Evolutionary conservation across 2,329 filamentous ascomycete species (phyloP), one percentile per base, ranked within the genome.

Genomic region (Penicillium sp.): DNA sequence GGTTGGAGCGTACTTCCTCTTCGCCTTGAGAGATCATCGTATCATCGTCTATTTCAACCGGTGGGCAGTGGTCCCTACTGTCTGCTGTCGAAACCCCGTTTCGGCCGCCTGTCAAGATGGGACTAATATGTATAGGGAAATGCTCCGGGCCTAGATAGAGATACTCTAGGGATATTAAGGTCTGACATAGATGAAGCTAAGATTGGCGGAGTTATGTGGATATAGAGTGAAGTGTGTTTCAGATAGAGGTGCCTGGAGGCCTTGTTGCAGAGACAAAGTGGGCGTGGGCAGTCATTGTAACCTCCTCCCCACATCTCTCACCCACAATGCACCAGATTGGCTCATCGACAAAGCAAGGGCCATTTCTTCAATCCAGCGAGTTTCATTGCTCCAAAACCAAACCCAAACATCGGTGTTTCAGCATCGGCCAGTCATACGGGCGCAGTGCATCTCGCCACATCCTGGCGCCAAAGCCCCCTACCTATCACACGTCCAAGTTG

Each of bases 321-420:
- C 8, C 25, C 8, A 9, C 27, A 9, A 8, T 27, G 25, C 23
- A 29, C 8, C 10, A 13, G 10, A 57, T 55, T 58, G 52, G 57
- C 33, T 38, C 42, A 38, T 37, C 23, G 37, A 46, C 37, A 10
- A 43, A 50, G 50, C 46, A 56, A 52, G 55, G 50, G n/a, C 39
- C 25, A 41, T 42, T 27, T 54, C 52, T 59, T 27, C 52, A 57
- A 57, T 57, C 57, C 39, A 33, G 50, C 42, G 55, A 49, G 56
- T 32, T 43, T 49, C 15, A 49, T 52, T 48, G 53, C 45, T 45
- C 48, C 50, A 46, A 47, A 48, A 3, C 8, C 27, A 28, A 28
- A 28, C 27, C 27, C 44, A 39, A 29, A 25, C 29, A 13, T 40
- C 35, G 37, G 42, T 27, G 57, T 60, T 60, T 59, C 58, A 58